phyloP scores from a whole-genome alignment of 129 eudicot species.

The Sambucus nigra region DNA sequence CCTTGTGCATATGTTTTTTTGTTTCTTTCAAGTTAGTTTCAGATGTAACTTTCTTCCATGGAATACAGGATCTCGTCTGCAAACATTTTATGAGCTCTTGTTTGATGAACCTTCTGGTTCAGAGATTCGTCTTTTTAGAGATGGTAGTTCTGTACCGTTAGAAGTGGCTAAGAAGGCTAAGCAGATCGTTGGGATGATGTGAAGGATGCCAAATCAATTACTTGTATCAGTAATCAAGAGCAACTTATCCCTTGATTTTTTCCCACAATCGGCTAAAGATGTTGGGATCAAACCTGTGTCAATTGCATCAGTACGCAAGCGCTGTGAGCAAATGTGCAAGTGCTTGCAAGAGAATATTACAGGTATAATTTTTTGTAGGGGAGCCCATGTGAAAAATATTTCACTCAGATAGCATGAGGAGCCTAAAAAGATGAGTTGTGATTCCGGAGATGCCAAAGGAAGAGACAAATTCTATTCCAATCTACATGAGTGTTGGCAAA shows the following conservation, averaged over 20 bases:
- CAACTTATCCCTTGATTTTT: conserved; percentile 87
- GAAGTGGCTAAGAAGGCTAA: conserved; percentile 88
- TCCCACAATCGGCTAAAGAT: conserved; percentile 89
- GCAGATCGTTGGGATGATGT: conserved; percentile 84
- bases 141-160: conserved; percentile 80
- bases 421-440: too few species aligned
- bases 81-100: conserved; percentile 95
- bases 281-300: conserved; percentile 69
- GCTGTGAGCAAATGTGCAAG: conserved; percentile 98
- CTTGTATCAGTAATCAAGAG: conserved; percentile 82
- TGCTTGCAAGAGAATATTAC: conserved; percentile 80
- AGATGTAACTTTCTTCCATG: conserved; percentile 5
- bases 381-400: too few species aligned
- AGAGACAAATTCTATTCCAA: too few species aligned
- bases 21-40: not conserved
- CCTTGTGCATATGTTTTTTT: not conserved
- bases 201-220: conserved; percentile 64
- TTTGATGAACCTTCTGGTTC: conserved; percentile 82
- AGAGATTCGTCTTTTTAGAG: conserved; percentile 46
- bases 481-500: too few species aligned
- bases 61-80: conserved; percentile 85
- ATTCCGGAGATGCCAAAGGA: too few species aligned
- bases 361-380: conserved; percentile 37
- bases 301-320: conserved; percentile 83
- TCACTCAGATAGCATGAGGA: too few species aligned